Evolutionary conservation across 192 early-diverging fungal species (phyloP).

Genomic region (Mortierella claussenii): DNA sequence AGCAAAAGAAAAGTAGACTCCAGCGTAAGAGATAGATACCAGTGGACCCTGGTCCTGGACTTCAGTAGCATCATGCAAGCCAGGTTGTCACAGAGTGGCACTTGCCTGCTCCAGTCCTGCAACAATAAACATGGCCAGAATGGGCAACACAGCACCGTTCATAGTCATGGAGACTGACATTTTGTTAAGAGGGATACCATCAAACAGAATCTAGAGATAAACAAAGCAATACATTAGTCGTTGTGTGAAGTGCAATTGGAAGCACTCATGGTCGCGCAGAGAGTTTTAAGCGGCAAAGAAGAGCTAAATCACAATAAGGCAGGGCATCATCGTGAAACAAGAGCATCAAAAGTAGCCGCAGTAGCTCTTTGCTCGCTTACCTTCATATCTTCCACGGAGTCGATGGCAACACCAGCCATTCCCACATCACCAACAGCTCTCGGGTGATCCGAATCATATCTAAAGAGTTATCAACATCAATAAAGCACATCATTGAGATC

Average conservation of each 20-base stretch:
- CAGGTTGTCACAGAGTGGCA: not conserved
- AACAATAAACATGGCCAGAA: constrained; percentile 92
- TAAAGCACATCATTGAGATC: too few species aligned
- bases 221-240: too few species aligned
- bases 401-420: constrained; percentile 94
- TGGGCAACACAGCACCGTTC: constrained; percentile 94
- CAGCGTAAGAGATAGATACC: not conserved
- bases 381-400: constrained; percentile 94
- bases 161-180: constrained; percentile 96
- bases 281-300: too few species aligned
- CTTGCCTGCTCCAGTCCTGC: constrained; percentile 81
- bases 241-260: too few species aligned
- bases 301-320: too few species aligned
- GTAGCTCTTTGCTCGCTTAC: too few species aligned
- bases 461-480: constrained; percentile 8
- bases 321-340: too few species aligned
- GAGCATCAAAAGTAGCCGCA: too few species aligned
- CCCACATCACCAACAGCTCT: constrained; percentile 91
- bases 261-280: too few species aligned
- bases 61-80: too few species aligned
- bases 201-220: constrained; percentile 79
- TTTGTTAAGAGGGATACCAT: constrained; percentile 88
- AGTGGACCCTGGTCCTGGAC: too few species aligned
- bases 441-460: constrained; percentile 91
- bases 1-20: not conserved